Evolutionary conservation across 805 yeast species (phyloP).

Genomic region (Metschnikowia borealis): DNA sequence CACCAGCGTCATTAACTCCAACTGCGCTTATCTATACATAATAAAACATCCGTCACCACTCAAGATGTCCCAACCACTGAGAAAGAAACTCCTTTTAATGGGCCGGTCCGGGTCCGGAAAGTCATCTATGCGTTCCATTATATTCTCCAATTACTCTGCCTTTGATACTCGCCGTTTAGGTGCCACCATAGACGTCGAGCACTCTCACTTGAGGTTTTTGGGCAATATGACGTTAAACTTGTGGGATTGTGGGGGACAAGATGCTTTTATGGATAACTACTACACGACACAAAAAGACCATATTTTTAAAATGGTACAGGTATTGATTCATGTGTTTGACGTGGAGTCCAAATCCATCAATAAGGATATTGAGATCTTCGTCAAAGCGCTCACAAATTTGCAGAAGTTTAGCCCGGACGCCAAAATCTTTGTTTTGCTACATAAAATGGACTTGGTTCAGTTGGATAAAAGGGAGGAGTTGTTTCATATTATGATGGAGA

Average conservation of each 20-base stretch:
- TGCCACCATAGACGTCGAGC: conserved; percentile 98
- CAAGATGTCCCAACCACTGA: conserved; percentile 17
- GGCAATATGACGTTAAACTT: conserved; percentile 93
- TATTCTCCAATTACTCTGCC: conserved; percentile 93
- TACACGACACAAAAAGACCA: conserved; percentile 85
- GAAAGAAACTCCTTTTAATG: conserved; percentile 47
- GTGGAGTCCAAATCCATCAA: conserved; percentile 89
- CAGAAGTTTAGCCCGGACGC: conserved; percentile 86
- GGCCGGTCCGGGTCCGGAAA: conserved; percentile 98
- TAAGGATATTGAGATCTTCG: conserved; percentile 90
- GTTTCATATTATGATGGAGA: conserved; percentile 79
- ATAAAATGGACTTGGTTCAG: conserved; percentile 95
- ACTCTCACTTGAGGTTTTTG: conserved; percentile 84
- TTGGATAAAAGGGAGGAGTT: conserved; percentile 79
- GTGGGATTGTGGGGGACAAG: conserved; percentile 99
- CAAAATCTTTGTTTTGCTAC: conserved; percentile 84
- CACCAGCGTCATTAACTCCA: background rate
- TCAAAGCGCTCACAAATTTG: conserved; percentile 74
- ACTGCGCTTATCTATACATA: background rate
- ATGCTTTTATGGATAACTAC: conserved; percentile 92
- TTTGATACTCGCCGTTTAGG: conserved; percentile 93
- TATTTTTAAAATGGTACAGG: conserved; percentile 93
- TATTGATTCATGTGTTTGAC: conserved; percentile 91
- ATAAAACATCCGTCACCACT: background rate
- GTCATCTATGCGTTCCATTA: conserved; percentile 94